Evolutionary conservation across 495 filamentous ascomycete genomes (phyloP), one percentile per base, ranked within the genome.

Genomic region (Neurospora pannonica): DNA sequence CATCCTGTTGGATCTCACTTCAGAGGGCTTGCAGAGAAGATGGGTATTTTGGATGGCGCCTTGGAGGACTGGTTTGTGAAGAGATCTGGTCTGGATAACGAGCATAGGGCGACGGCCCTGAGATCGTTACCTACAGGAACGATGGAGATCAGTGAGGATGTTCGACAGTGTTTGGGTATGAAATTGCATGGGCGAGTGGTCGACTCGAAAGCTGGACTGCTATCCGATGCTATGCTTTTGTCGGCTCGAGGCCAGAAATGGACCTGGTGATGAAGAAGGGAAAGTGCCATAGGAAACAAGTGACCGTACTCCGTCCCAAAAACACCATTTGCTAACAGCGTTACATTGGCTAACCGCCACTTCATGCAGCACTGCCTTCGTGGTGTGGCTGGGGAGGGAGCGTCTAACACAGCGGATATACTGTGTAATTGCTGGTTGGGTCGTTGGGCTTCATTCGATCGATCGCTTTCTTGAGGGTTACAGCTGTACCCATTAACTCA

Each of bases 21-120:
- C 15, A 42, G 17, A 42, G 40, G 40, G 5, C 40, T 42, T 2
- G 17, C 5, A 0, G 7, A 42, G 40, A 42, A 42, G 19, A 42
- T 42, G 40, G 38, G 38, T 39, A 39, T 15, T 4, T 39, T 39
- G 38, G 40, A 42, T 7, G 40, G 19, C 5, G 40, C 0, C 5
- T 42, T 42, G 6, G 40, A 42, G 40, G 17, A 19, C 0, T 42
- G 15, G 40, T 42, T 42, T 42, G 5, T 42, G 7, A 7, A 42
- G 15, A 42, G 17, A 42, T 17, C 15, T 0, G 40, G 40, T 15
- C 3, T 19, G 40, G 15, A 19, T 0, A 0, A 19, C 15, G 40
- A 19, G 40, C 5, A 19, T 5, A 4, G 15, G 40, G 15, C 5
- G 0, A 42, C 15, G 0, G 5, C 0, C 0, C 5, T 42, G 40